A percentile compares a stretch with the other conserved stretches of the same genome.
These are phyloP conservation scores for Alternaria atra DNA, from an alignment of 2,329 filamentous ascomycete species.

Conservation along the genomic window DNA sequence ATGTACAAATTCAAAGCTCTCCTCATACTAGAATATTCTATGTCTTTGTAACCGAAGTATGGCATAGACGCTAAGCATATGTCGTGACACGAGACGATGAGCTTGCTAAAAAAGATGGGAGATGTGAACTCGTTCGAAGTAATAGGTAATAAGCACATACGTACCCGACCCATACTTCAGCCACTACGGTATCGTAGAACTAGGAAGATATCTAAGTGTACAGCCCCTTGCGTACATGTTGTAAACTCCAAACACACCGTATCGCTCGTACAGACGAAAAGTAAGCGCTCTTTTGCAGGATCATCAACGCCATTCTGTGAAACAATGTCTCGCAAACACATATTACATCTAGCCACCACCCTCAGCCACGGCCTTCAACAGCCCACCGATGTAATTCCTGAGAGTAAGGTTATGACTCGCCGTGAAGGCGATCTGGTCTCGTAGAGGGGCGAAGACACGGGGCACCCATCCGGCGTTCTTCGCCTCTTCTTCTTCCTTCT, in stretches of 20 bases:
- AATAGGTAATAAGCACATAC: not conserved
- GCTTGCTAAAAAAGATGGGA: not conserved
- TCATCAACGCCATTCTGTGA: constrained; percentile 1
- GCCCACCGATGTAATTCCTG: constrained; percentile 49
- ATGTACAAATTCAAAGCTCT: not conserved
- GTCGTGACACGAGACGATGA: not conserved
- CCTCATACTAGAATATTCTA: not conserved
- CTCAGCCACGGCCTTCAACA: constrained; percentile 49
- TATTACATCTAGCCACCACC: constrained; percentile 35
- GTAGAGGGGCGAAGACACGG: constrained; percentile 71
- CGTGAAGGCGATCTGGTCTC: constrained; percentile 72
- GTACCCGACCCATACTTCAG: not conserved
- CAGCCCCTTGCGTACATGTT: not conserved
- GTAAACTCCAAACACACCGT: constrained; percentile 5
- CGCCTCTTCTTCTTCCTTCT: constrained; percentile 58
- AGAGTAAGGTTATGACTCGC: constrained; percentile 70
- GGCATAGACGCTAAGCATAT: not conserved
- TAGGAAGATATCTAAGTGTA: constrained; percentile 1
- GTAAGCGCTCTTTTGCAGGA: not conserved
- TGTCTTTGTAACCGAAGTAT: not conserved
- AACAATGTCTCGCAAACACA: not conserved
- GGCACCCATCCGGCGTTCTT: constrained; percentile 71
- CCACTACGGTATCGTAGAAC: not conserved
- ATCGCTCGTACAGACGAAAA: constrained; percentile 1
- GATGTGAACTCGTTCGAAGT: not conserved